These are phyloP conservation scores for Magnusiomyces suaveolens DNA, from an alignment of 1,139 yeast species.

Conservation along the genomic window DNA sequence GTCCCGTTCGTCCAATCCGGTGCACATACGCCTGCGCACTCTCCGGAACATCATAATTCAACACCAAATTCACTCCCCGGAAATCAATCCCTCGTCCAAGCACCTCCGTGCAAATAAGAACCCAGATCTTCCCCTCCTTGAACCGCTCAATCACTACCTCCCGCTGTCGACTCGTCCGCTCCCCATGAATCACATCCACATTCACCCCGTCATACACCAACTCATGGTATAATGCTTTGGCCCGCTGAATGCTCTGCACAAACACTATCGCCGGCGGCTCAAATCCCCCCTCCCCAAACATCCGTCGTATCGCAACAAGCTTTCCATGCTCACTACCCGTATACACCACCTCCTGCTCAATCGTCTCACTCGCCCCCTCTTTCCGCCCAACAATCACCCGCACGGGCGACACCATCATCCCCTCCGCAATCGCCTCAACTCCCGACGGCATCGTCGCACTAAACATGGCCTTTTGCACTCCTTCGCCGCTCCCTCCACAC, in stretches of 20 bases:
- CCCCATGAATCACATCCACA: conserved; percentile 95
- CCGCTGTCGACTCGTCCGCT: conserved; percentile 82
- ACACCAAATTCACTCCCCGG: conserved; percentile 87
- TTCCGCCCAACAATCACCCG: conserved; percentile 87
- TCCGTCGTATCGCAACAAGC: conserved; percentile 77
- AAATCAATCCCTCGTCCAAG: conserved; percentile 95
- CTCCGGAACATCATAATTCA: conserved; percentile 93
- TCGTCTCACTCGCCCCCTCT: conserved; percentile 79
- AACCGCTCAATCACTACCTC: conserved; percentile 76
- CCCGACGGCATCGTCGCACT: conserved; percentile 94
- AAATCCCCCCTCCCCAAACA: conserved; percentile 75
- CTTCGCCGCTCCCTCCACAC: too few relatives aligned
- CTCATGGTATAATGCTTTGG: conserved; percentile 91
- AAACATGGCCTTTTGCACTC: conserved; percentile 63
- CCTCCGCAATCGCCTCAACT: conserved; percentile 79
- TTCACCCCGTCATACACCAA: conserved; percentile 80
- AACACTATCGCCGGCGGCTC: conserved; percentile 90
- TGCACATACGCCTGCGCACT: conserved; percentile 93
- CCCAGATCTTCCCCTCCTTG: conserved; percentile 89
- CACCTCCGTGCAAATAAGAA: conserved; percentile 91
- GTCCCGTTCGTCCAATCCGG: conserved; percentile 95
- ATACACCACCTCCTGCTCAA: conserved; percentile 74
- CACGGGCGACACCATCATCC: conserved; percentile 76
- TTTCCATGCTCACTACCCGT: conserved; percentile 96
- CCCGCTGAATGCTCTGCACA: conserved; percentile 84